phyloP scores from a whole-genome alignment of 306 rosid genomes.

The Sophora flavescens region DNA sequence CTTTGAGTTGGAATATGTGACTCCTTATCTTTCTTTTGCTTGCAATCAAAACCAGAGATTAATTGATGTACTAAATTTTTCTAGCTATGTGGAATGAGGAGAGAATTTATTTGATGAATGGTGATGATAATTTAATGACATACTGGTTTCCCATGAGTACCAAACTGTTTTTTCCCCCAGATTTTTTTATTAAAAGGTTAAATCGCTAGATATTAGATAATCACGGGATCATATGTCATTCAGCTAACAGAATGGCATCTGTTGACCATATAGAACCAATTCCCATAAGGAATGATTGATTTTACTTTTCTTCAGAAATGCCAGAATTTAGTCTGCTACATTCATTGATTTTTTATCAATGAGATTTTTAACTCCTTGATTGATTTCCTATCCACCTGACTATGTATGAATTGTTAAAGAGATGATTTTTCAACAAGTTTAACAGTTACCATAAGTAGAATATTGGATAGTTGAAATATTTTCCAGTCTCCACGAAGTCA shows the following conservation, averaged over 20 bases:
- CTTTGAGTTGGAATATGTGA: neutral
- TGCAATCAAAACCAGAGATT: constrained; percentile 23
- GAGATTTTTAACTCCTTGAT: neutral
- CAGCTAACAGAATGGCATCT: constrained; percentile 14
- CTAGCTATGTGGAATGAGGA: constrained; percentile 11
- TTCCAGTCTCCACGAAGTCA: constrained; percentile 19
- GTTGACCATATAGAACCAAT: constrained; percentile 27
- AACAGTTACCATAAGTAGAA: constrained; percentile 18
- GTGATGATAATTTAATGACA: neutral
- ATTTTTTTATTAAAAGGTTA: neutral
- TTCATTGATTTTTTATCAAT: neutral
- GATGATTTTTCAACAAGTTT: constrained; percentile 20
- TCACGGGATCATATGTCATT: constrained; percentile 1
- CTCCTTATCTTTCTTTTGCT: constrained; percentile 7
- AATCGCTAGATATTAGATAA: neutral
- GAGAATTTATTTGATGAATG: constrained; percentile 27
- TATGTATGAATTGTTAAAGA: neutral
- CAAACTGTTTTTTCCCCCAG: neutral
- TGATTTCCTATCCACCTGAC: neutral
- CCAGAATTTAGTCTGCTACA: neutral
- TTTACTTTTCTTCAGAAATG: constrained; percentile 12
- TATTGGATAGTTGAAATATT: neutral
- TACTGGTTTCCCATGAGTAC: neutral
- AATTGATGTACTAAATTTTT: neutral
- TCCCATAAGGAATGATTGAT: constrained; percentile 17